phyloP scores from a whole-genome alignment of 2,329 filamentous ascomycete species.

The Triangularia verruculosa region DNA sequence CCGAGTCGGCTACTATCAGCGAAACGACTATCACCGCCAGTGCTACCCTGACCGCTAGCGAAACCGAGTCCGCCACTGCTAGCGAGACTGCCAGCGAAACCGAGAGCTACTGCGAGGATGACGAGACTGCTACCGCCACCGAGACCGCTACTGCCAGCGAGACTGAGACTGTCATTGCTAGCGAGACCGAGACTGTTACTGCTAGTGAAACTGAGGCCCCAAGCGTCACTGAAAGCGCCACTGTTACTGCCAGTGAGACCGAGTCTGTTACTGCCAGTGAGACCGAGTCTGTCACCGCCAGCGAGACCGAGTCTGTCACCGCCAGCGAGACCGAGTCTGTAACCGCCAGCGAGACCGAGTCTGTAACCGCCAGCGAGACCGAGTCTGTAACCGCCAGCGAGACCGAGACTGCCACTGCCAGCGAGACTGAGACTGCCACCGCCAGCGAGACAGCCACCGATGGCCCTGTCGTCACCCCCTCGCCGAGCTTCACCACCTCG shows the following conservation, averaged over 20 bases:
- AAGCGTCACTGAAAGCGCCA: no score
- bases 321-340: neutral
- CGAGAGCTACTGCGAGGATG: no score
- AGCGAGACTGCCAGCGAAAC: constrained; percentile 32
- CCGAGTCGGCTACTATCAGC: constrained; percentile 24
- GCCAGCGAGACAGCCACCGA: constrained; percentile 1
- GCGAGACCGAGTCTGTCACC: neutral
- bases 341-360: neutral
- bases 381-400: constrained; percentile 4
- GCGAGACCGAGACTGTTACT: constrained; percentile 28
- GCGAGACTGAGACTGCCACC: neutral
- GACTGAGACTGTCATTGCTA: constrained; percentile 8
- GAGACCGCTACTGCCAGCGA: constrained; percentile 32
- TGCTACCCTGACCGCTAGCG: constrained; percentile 2
- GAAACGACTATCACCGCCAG: constrained; percentile 3
- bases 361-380: constrained; percentile 6
- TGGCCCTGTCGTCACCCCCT: constrained; percentile 7
- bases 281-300: neutral
- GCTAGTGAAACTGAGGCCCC: constrained; percentile 33
- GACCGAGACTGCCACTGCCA: neutral
- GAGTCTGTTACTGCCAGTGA: constrained; percentile 37
- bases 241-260: constrained; percentile 33
- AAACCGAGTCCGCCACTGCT: constrained; percentile 28
- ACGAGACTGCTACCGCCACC: constrained; percentile 32
- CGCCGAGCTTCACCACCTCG: constrained; percentile 29